These are phyloP conservation scores for Allium fistulosum DNA, from an alignment of 106 monocot species.

Conservation along the genomic window DNA sequence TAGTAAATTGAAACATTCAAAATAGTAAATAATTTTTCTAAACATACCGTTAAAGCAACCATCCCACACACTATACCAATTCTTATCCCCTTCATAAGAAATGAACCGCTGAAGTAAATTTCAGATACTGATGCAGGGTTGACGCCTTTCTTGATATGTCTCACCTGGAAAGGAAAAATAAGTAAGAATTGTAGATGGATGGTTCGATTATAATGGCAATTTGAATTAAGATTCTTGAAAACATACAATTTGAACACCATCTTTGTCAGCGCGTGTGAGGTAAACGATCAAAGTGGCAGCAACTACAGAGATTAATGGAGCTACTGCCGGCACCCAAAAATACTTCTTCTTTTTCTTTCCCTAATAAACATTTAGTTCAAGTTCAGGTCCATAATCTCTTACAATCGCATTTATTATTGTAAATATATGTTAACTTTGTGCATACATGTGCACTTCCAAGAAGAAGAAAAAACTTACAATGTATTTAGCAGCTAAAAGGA, in stretches of 20 bases:
- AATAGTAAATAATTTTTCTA: no score
- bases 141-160: constrained; percentile 45
- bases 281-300: constrained; percentile 62
- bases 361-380: constrained; percentile 12
- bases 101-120: constrained; percentile 56
- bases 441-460: no score
- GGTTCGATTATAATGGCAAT: no score
- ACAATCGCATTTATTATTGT: no score
- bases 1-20: no score
- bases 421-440: no score
- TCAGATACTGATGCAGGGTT: constrained; percentile 64
- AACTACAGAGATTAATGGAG: constrained; percentile 64
- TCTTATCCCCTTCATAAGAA: constrained; percentile 44
- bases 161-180: constrained; percentile 28
- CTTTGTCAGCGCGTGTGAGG: constrained; percentile 49
- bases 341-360: constrained; percentile 69
- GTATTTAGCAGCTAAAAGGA: constrained; percentile 56
- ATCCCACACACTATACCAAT: constrained; percentile 67
- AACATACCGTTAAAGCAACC: constrained; percentile 65
- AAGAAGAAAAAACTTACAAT: constrained; percentile 32
- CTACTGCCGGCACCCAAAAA: constrained; percentile 79
- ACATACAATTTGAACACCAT: constrained; percentile 78
- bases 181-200: no score
- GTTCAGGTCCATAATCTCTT: no score
- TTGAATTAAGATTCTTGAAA: not conserved